Conservation (phyloP, 768 basidiomycete species). For the Chalciporus piperatus region DNA sequence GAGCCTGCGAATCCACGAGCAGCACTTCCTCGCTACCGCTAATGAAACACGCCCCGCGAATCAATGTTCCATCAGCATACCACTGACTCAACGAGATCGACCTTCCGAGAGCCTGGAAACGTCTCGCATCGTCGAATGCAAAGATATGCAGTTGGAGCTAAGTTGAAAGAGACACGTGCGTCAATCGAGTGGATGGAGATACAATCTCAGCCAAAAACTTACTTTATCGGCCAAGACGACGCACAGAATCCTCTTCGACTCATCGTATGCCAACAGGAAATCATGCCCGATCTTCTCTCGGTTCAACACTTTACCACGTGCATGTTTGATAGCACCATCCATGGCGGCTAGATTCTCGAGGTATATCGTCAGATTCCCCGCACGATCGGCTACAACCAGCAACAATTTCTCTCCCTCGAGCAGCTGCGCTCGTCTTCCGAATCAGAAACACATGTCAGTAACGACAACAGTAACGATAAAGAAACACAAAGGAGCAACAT, state of each 20-base stretch:
- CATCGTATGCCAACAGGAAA: constrained; percentile 50
- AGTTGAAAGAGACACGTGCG: not conserved
- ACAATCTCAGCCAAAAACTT: not conserved
- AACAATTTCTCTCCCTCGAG: constrained; percentile 39
- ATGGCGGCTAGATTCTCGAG: constrained; percentile 31
- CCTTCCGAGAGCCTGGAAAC: constrained; percentile 38
- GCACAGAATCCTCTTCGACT: constrained; percentile 45
- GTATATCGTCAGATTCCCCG: constrained; percentile 33
- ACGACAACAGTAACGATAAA: not conserved
- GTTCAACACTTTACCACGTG: constrained; percentile 30
- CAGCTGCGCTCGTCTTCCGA: constrained; percentile 36
- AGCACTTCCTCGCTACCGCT: constrained; percentile 37
- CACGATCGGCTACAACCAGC: constrained; percentile 34
- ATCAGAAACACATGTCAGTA: not conserved
- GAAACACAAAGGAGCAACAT: not conserved
- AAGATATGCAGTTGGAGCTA: constrained; percentile 41
- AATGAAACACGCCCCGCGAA: constrained; percentile 40
- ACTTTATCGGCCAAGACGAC: not conserved
- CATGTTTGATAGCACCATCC: constrained; percentile 27
- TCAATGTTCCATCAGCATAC: constrained; percentile 33
- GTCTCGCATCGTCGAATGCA: constrained; percentile 33
- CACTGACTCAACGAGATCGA: constrained; percentile 40
- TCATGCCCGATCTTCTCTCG: constrained; percentile 43
- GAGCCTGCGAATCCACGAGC: constrained; percentile 39
- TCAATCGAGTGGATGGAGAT: not conserved